phyloP scores from a whole-genome alignment of 78 protist species.

The Dictyostelium intermedium region DNA sequence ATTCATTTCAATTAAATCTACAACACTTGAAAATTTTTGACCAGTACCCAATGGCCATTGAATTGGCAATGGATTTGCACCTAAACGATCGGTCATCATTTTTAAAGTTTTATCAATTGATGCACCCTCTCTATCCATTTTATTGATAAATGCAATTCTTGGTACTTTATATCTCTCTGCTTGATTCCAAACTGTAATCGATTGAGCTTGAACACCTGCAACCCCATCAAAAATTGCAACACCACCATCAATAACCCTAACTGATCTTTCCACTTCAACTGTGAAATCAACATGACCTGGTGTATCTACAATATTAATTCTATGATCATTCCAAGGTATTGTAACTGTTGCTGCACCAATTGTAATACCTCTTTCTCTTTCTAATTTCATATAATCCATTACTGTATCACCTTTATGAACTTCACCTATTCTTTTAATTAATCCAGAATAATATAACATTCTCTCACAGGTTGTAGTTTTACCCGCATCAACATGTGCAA shows the following conservation, averaged over 20 bases:
- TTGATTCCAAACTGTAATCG: slow-evolving; percentile 89
- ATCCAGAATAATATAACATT: slow-evolving; percentile 92
- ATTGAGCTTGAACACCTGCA: slow-evolving; percentile 95
- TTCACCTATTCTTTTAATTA: slow-evolving; percentile 77
- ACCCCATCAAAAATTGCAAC: slow-evolving; percentile 94
- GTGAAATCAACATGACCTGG: slow-evolving; percentile 99
- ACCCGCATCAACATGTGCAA: slow-evolving; percentile 98
- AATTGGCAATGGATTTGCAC: slow-evolving; percentile 60
- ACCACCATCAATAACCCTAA: slow-evolving; percentile 92
- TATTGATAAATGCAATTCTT: slow-evolving; percentile 92
- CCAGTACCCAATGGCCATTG: slow-evolving; percentile 83
- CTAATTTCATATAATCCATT: slow-evolving; percentile 93
- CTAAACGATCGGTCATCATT: slow-evolving; percentile 25
- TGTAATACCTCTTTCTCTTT: slow-evolving; percentile 96
- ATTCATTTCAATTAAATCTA: slow-evolving; percentile 75
- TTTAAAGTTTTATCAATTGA: slow-evolving; percentile 51
- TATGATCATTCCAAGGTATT: slow-evolving; percentile 85
- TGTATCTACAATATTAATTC: slow-evolving; percentile 95
- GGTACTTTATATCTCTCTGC: slow-evolving; percentile 88
- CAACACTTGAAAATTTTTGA: slow-evolving; percentile 39
- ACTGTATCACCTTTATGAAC: slow-evolving; percentile 95
- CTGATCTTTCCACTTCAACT: slow-evolving; percentile 93
- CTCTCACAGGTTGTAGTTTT: slow-evolving; percentile 95
- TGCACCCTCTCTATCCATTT: slow-evolving; percentile 95
- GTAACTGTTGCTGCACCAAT: slow-evolving; percentile 91